Evolutionary conservation across 352 stramenopile species (phyloP), one percentile per base, ranked within the genome.

Genomic region (Phytophthora cajani): DNA sequence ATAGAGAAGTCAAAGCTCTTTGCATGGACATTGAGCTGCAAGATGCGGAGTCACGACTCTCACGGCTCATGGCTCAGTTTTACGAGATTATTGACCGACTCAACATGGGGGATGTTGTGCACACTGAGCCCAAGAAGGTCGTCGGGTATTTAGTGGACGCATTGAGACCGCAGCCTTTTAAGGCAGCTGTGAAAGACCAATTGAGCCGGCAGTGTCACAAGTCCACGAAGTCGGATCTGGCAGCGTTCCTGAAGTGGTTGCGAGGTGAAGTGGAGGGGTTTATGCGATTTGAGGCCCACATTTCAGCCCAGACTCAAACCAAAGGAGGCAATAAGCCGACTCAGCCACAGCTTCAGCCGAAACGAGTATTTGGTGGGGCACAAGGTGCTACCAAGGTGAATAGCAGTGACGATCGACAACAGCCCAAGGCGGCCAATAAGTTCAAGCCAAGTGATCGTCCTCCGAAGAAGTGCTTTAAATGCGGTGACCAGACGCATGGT

Each of bases 61-160:
- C 56, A 1, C 23, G 64, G 3, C 36, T 60, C 2, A 64, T 65
- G 55, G 38, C 21, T 16, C 2, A 64, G 0, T 60, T 60, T 36
- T 70, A 64, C 21, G 55, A 71, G 8, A 71, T 65, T 0, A 7
- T 71, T 3, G 64, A 71, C n/a, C 21, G 19, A 25, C n/a, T 71
- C 6, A 71, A 71, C 19, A 71, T 71, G 64, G 47, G 61, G 17
- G 49, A 71, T 12, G 23, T 71, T 0, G 47, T 71, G 2, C 38
- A 65, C 5, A 12, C 9, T 0, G 47, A 71, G 7, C 47, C 55
- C 1, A 65, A 58, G 49, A 66, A 66, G 17, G 47, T 58, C 25
- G 19, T 64, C 3, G 58, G 58, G 1, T 64, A 64, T 51, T 27
- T 57, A 0, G 58, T 64, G 4, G 58, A 58, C 1, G 21, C 49